A percentile compares a stretch with the other conserved stretches of the same genome.
Evolutionary conservation across 2,329 filamentous ascomycete species (phyloP).

Genomic region (Diaporthe batatas): DNA sequence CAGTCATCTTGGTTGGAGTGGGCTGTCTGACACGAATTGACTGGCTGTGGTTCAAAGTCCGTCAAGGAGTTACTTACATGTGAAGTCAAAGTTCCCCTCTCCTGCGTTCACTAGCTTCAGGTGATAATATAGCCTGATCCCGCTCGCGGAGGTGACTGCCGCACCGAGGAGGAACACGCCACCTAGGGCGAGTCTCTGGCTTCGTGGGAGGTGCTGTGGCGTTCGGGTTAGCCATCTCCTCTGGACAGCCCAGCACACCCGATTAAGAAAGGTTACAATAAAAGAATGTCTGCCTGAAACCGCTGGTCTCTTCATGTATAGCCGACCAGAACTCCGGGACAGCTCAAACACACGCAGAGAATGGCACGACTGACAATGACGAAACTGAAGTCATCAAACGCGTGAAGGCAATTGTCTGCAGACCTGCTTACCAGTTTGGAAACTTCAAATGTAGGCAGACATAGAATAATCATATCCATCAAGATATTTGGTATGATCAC

Average conservation of each 20-base stretch:
- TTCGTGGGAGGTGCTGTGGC: constrained; percentile 13
- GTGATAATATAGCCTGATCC: constrained; percentile 15
- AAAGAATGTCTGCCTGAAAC: not conserved
- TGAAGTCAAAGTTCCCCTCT: constrained; percentile 8
- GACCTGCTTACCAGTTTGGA: constrained; percentile 4
- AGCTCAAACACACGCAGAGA: not conserved
- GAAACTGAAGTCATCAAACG: too few species aligned
- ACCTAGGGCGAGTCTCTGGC: constrained; percentile 8
- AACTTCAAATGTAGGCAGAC: constrained; percentile 30
- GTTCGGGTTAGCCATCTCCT: not conserved
- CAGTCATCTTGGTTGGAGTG: not conserved
- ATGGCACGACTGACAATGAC: too few species aligned
- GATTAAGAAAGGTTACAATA: not conserved
- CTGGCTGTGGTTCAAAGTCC: too few species aligned
- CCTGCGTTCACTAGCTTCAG: not conserved
- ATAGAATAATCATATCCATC: constrained; percentile 27
- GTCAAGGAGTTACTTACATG: not conserved
- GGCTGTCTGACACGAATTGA: not conserved
- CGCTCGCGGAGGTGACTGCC: constrained; percentile 22
- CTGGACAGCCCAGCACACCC: not conserved
- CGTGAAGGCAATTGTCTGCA: not conserved
- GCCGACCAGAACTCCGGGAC: not conserved
- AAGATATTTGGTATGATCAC: constrained; percentile 26
- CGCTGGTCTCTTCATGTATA: not conserved
- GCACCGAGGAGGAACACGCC: constrained; percentile 28